These are phyloP conservation scores for Pulveroboletus sp. DNA, from an alignment of 768 basidiomycete genomes.

Conservation along the genomic window DNA sequence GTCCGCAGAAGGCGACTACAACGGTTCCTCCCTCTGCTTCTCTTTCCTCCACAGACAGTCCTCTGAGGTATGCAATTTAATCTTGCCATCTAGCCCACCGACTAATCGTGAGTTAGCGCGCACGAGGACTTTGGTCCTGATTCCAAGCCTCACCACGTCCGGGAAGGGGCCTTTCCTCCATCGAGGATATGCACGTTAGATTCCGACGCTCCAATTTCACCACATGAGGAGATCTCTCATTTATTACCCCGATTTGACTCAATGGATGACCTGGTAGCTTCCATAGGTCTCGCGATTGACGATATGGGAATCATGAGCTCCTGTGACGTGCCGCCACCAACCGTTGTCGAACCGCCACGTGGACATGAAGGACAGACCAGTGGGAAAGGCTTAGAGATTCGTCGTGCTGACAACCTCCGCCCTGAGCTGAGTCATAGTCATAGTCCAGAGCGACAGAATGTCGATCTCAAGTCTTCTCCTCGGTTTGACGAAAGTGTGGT, in stretches of 20 bases:
- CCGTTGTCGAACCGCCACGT: slow-evolving; percentile 39
- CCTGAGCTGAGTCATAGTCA: slow-evolving; percentile 1
- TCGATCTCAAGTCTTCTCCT: slow-evolving; percentile 15
- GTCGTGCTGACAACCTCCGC: slow-evolving; percentile 22
- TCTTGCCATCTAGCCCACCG: background rate
- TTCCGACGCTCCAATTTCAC: slow-evolving; percentile 13
- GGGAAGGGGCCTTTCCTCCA: slow-evolving; percentile 70
- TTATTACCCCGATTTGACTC: slow-evolving; percentile 28
- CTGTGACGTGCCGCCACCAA: slow-evolving; percentile 35
- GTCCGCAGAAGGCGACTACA: slow-evolving; percentile 21
- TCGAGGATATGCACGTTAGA: slow-evolving; percentile 34
- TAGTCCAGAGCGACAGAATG: slow-evolving; percentile 14
- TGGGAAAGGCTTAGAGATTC: slow-evolving; percentile 31
- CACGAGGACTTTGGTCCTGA: slow-evolving; percentile 23
- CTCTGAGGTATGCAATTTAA: slow-evolving; percentile 17
- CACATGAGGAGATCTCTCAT: slow-evolving; percentile 15
- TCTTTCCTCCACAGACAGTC: slow-evolving; percentile 7
- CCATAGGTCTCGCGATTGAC: slow-evolving; percentile 37
- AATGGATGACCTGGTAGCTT: slow-evolving; percentile 38
- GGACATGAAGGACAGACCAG: slow-evolving; percentile 27
- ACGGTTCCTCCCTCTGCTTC: background rate
- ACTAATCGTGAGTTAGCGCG: slow-evolving; percentile 8
- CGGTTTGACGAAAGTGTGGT: slow-evolving; percentile 19
- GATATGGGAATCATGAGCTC: slow-evolving; percentile 36
- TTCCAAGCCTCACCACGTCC: slow-evolving; percentile 30